Evolutionary conservation across 2,329 filamentous ascomycete genomes (phyloP).

Genomic region (Pseudogymnoascus sp.): DNA sequence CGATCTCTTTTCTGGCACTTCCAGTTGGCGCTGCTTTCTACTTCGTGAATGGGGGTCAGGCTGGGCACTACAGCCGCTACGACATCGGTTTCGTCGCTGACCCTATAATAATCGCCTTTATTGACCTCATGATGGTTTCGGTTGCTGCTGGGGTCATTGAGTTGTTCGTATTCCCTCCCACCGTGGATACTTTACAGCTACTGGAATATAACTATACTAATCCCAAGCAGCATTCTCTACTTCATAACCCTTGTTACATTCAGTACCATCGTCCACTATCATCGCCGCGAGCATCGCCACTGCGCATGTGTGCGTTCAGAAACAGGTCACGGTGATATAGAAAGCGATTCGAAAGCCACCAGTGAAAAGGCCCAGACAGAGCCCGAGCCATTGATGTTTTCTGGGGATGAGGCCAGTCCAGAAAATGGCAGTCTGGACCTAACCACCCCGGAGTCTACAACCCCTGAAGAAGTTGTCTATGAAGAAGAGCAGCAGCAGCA

Average conservation of each 20-base stretch:
- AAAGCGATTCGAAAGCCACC: not conserved
- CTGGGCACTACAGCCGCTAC: not conserved
- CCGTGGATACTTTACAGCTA: not conserved
- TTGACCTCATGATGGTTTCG: conserved; percentile 2
- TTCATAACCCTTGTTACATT: conserved; percentile 2
- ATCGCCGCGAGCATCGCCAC: not conserved
- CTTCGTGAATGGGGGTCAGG: not conserved
- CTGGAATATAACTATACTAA: not conserved
- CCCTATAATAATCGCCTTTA: not conserved
- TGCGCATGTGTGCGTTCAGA: not conserved
- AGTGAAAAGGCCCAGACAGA: not conserved
- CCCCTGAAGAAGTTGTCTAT: not conserved
- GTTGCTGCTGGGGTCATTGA: not conserved
- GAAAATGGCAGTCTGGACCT: not conserved
- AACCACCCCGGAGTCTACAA: not conserved
- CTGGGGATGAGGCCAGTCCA: not conserved
- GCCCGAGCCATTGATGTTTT: not conserved
- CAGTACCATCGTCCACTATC: not conserved
- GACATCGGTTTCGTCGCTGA: not conserved
- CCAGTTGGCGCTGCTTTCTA: not conserved
- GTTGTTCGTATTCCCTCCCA: not conserved
- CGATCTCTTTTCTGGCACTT: not conserved
- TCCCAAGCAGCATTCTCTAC: not conserved
- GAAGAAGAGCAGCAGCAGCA: not conserved
- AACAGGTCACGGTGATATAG: not conserved